Base-by-base conservation (phyloP, 2,329 filamentous ascomycete species). In the Cytospora piceae region DNA sequence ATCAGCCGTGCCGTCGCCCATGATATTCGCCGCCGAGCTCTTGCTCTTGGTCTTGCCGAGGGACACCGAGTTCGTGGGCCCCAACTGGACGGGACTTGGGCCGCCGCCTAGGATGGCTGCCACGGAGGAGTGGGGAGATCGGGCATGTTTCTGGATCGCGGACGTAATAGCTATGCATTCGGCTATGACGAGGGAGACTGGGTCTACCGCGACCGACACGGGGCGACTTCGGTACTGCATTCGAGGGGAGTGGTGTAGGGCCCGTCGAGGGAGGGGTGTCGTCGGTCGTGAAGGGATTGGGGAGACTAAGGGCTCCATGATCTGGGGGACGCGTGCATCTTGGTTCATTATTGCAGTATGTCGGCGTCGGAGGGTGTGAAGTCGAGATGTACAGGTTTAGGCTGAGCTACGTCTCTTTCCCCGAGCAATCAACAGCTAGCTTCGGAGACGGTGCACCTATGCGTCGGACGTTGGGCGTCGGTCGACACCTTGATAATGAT, bases 111-210 rank as follows among this genome's bases (percentile, higher is more conserved):
- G 84, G 68, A 99, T 99, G 61, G 94, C 94, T 46, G 95, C 93
- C 54, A 99, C 95, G 6, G 94, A 97, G 15, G 94, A 97, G 77
- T 98, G 94, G 57, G 93, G 93, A 84, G 94, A 98, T 70, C 95
- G 91, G 70, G 93, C 91, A 85, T 97, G 90, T 81, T 99, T 99
- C 74, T 96, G 94, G 86, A 99, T 97, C 68, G 94, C 93, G 69
- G 94, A 97, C 17, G 95, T 98, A 80, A 99, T 94, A 55, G 94
- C 94, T 75, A 98, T 98, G 78, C 95, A 99, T 88, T 99, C 95
- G 78, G 94, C 97, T 69, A 96, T 97, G 70, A 99, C 93, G 72
- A 99, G 83, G 58, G 93, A 94, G 65, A 97, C 90, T 1, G 94
- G 93, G 74, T 97, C 92, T 71, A 97, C 90, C 53, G 94, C 92